phyloP scores from a whole-genome alignment of 139 green algal species.

The Coelastrella sp. region DNA sequence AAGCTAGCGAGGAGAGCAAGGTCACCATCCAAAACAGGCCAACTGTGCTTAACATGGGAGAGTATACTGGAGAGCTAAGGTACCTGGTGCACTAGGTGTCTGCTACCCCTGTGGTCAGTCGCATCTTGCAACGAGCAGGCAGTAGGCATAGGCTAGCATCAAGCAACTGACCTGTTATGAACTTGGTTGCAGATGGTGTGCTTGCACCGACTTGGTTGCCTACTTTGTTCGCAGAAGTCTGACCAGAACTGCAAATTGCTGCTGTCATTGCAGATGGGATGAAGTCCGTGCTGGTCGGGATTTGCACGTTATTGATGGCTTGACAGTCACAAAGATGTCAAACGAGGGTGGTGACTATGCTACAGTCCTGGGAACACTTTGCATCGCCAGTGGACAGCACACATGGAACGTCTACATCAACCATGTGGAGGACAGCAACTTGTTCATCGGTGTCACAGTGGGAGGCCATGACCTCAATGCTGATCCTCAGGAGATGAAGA shows the following conservation, averaged over 20 bases:
- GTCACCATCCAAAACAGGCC: conserved; percentile 79
- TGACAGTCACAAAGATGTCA: conserved; percentile 72
- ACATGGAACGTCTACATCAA: conserved; percentile 80
- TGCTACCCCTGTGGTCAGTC: too few species aligned
- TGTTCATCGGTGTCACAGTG: conserved; percentile 74
- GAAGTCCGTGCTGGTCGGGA: conserved; percentile 70
- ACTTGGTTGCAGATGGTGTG: too few species aligned
- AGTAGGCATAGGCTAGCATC: too few species aligned
- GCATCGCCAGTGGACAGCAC: conserved; percentile 69
- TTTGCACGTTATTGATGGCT: conserved; percentile 72
- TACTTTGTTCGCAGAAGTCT: neutral
- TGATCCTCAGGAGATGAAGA: conserved; percentile 79
- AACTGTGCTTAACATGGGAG: conserved; percentile 74
- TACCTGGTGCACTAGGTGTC: neutral
- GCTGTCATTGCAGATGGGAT: conserved; percentile 60
- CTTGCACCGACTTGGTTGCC: too few species aligned
- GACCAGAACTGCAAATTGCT: neutral
- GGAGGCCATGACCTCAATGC: conserved; percentile 76
- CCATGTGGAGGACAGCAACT: conserved; percentile 78
- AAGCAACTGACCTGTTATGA: too few species aligned
- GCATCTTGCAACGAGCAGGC: too few species aligned
- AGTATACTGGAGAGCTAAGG: conserved; percentile 74
- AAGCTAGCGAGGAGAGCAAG: conserved; percentile 74
- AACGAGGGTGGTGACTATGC: conserved; percentile 75
- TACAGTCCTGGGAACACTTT: conserved; percentile 71